A percentile compares a stretch with the other conserved stretches of the same genome.
Evolutionary conservation across 2,329 filamentous ascomycete species (phyloP).

Genomic region (Westerdykella sp.): DNA sequence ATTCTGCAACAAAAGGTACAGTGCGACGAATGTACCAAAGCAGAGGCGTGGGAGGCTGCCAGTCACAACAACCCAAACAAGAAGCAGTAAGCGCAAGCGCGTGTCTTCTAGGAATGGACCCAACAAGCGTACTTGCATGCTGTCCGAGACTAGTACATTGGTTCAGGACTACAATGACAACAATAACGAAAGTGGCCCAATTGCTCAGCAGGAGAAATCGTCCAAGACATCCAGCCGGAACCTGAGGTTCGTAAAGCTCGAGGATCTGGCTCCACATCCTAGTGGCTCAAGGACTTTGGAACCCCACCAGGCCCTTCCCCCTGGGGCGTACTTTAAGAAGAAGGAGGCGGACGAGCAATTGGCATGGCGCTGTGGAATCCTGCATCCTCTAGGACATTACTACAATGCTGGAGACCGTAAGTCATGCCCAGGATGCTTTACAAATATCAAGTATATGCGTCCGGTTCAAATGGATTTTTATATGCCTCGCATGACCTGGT

Average conservation of each 20-base stretch:
- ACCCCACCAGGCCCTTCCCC: conserved; percentile 14
- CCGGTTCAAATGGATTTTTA: conserved; percentile 23
- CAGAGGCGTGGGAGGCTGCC: too few species aligned
- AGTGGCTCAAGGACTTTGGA: conserved; percentile 16
- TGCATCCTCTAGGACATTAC: conserved; percentile 22
- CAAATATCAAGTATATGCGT: conserved; percentile 7
- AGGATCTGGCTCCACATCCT: conserved; percentile 3
- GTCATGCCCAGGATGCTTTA: conserved; percentile 18
- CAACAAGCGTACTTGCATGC: too few species aligned
- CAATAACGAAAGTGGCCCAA: too few species aligned
- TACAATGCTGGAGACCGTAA: conserved; percentile 25
- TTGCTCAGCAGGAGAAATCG: too few species aligned
- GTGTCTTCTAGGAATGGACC: too few species aligned
- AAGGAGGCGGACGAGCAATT: conserved; percentile 8
- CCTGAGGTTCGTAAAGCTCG: not conserved
- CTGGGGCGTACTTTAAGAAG: conserved; percentile 16
- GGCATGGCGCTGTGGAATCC: conserved; percentile 24
- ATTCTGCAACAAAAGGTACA: too few species aligned
- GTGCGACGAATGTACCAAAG: too few species aligned
- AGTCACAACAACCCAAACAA: too few species aligned
- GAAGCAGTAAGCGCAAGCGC: too few species aligned
- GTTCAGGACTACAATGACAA: too few species aligned
- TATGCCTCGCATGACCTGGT: conserved; percentile 13
- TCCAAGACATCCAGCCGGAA: not conserved
- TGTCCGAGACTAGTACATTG: too few species aligned